Conservation (phyloP, 192 early-diverging fungal species). For the Phlyctochytrium arcticum region DNA sequence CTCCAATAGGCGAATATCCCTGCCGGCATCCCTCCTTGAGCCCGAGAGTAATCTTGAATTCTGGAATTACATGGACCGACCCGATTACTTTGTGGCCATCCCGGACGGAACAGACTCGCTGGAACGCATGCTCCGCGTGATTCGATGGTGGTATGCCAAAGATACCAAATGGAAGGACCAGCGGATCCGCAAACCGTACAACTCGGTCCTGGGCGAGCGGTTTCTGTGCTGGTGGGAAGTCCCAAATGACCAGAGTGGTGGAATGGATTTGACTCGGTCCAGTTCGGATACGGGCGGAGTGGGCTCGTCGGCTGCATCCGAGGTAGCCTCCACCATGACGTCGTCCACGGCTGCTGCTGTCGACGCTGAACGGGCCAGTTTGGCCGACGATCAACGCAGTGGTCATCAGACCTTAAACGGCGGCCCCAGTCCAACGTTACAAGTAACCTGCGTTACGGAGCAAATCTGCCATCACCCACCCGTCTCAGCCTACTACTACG, state of each 20-base stretch:
- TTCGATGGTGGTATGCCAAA: slow-evolving; percentile 71
- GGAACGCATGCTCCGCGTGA: slow-evolving; percentile 65
- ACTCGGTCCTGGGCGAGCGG: slow-evolving; percentile 88
- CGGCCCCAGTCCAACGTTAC: neutral
- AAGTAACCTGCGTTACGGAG: slow-evolving; percentile 58
- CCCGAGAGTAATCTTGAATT: slow-evolving; percentile 73
- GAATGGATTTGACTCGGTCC: neutral
- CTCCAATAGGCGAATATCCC: slow-evolving; percentile 53
- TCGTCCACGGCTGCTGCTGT: neutral
- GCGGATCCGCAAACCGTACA: slow-evolving; percentile 94
- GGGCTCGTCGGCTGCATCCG: too few relatives aligned
- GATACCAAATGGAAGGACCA: slow-evolving; percentile 52
- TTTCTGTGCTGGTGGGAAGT: slow-evolving; percentile 83
- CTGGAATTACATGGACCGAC: slow-evolving; percentile 65
- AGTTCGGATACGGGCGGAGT: too few relatives aligned
- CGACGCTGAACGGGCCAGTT: neutral
- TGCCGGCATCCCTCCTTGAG: slow-evolving; percentile 67
- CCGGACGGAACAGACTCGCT: slow-evolving; percentile 56
- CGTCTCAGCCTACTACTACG: slow-evolving; percentile 69
- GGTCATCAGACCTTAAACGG: too few relatives aligned
- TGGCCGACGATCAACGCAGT: neutral
- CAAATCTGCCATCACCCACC: slow-evolving; percentile 96
- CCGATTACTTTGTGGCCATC: slow-evolving; percentile 66
- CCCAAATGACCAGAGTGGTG: neutral
- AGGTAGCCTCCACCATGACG: too few relatives aligned